Conservation (phyloP, 176 grass and related monocot genomes). For the Puccinellia tenuiflora region DNA sequence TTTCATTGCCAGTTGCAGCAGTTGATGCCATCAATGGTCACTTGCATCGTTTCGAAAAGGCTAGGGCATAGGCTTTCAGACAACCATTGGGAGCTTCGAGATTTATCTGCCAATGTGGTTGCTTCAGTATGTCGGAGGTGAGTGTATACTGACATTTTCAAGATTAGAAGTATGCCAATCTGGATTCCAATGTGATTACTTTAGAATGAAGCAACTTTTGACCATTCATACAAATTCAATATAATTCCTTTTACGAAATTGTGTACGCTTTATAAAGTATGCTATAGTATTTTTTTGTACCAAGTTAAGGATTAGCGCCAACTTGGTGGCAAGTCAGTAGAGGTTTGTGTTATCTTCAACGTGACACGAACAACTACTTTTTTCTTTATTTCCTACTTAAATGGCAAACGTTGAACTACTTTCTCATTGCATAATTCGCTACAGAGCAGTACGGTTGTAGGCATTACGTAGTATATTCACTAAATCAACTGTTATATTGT, state of each 20-base stretch:
- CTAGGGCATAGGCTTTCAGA: slow-evolving; percentile 72
- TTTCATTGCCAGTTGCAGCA: slow-evolving; percentile 69
- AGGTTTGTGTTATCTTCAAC: neutral
- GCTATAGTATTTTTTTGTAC: neutral
- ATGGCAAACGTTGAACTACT: neutral
- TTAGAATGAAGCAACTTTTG: neutral
- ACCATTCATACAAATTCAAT: neutral
- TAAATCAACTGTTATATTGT: neutral
- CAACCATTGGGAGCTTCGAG: slow-evolving; percentile 91
- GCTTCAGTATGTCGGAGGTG: slow-evolving; percentile 79
- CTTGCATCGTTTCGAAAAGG: slow-evolving; percentile 82
- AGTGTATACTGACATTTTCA: slow-evolving; percentile 8
- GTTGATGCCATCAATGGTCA: slow-evolving; percentile 88
- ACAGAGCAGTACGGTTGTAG: neutral
- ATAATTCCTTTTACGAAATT: neutral
- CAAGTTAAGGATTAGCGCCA: neutral
- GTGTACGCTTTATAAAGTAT: neutral
- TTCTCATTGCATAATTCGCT: neutral
- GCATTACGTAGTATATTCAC: neutral
- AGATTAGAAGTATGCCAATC: neutral
- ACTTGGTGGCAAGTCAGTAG: neutral
- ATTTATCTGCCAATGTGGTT: slow-evolving; percentile 90
- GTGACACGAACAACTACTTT: neutral
- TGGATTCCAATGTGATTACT: neutral
- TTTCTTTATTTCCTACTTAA: neutral